Conservation (phyloP, 441 rosid species). For the Jatropha podagrica region DNA sequence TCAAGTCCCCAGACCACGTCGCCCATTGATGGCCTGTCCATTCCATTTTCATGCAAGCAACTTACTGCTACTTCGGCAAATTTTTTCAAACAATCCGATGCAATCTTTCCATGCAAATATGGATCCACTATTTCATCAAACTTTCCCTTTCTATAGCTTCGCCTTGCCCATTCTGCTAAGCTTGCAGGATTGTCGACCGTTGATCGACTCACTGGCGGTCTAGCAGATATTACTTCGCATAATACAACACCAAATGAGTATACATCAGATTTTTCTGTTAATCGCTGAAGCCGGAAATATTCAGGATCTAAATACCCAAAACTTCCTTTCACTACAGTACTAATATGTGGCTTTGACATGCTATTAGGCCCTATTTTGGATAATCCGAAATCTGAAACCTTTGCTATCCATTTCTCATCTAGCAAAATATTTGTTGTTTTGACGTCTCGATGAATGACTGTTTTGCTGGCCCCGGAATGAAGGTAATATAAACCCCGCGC, state of each 20-base stretch:
- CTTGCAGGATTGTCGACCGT: slow-evolving; percentile 24
- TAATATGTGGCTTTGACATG: slow-evolving; percentile 41
- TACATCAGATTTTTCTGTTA: slow-evolving; percentile 66
- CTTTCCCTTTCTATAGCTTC: slow-evolving; percentile 31
- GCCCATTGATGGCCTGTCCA: slow-evolving; percentile 44
- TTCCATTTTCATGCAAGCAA: slow-evolving; percentile 43
- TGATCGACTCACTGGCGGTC: slow-evolving; percentile 33
- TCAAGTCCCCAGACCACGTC: slow-evolving; percentile 52
- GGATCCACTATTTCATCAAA: slow-evolving; percentile 44
- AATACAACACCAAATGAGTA: slow-evolving; percentile 67
- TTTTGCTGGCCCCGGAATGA: slow-evolving; percentile 45
- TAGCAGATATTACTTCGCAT: slow-evolving; percentile 48
- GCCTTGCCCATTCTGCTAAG: slow-evolving; percentile 46
- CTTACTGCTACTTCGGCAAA: slow-evolving; percentile 42
- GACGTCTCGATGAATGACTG: slow-evolving; percentile 61
- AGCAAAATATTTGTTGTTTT: slow-evolving; percentile 58
- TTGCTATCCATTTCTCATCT: slow-evolving; percentile 53
- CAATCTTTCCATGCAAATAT: slow-evolving; percentile 33
- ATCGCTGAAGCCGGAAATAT: slow-evolving; percentile 45
- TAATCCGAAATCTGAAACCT: slow-evolving; percentile 67
- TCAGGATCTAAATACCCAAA: slow-evolving; percentile 70
- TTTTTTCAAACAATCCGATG: slow-evolving; percentile 36
- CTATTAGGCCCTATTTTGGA: slow-evolving; percentile 44
- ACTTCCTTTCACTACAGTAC: slow-evolving; percentile 63
- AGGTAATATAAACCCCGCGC: slow-evolving; percentile 56